Evolutionary conservation across 768 basidiomycete species (phyloP).

Genomic region (Mycena maculata): DNA sequence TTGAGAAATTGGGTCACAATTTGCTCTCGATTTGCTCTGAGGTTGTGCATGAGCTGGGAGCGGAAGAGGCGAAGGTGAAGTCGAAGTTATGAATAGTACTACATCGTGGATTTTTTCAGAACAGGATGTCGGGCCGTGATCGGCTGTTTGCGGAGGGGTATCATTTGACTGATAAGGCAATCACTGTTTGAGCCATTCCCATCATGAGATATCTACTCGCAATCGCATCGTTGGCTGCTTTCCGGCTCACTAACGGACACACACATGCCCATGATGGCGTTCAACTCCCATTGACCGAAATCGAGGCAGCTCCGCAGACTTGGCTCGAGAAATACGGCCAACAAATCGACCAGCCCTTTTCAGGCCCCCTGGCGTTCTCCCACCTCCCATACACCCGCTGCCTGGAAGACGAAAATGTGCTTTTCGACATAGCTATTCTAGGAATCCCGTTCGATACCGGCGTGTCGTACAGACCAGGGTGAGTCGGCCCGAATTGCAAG

Average conservation of each 20-base stretch:
- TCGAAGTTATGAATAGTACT: neutral
- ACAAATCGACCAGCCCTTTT: conserved; percentile 79
- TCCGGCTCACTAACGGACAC: conserved; percentile 4
- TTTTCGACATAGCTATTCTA: conserved; percentile 82
- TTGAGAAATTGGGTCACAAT: conserved; percentile 53
- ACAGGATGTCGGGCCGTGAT: neutral
- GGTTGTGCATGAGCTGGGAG: conserved; percentile 41
- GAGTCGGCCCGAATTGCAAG: neutral
- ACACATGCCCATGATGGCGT: neutral
- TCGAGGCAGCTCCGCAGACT: conserved; percentile 40
- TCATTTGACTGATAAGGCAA: conserved; percentile 18
- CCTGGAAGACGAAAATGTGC: conserved; percentile 63
- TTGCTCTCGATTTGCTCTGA: conserved; percentile 52
- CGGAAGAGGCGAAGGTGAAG: conserved; percentile 12
- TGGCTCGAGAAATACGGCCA: conserved; percentile 83
- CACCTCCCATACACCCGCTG: conserved; percentile 82
- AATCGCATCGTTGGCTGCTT: neutral
- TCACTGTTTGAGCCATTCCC: conserved; percentile 3
- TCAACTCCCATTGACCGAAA: conserved; percentile 26
- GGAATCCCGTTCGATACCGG: conserved; percentile 86
- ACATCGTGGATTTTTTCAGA: neutral
- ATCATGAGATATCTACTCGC: conserved; percentile 20
- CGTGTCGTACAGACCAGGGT: conserved; percentile 69
- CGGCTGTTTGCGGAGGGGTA: neutral
- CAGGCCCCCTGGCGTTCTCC: conserved; percentile 86